Conservation (phyloP, 202 grass and related monocot genomes). For the Panicum virgatum region DNA sequence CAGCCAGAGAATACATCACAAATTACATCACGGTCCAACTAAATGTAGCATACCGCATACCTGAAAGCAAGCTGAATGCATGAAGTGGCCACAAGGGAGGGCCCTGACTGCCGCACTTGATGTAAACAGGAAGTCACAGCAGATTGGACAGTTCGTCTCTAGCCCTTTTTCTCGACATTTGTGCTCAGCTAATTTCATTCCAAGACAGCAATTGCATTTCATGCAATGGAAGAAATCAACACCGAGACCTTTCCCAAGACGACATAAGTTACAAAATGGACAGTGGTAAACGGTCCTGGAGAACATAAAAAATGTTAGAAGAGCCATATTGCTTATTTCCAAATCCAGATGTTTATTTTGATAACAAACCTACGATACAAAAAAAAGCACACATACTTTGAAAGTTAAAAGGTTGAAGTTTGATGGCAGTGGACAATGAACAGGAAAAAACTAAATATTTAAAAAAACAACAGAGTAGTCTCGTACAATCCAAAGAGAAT, state of each 20-base stretch:
- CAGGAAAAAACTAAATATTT: constrained; percentile 22
- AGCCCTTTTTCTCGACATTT: constrained; percentile 92
- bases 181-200: constrained; percentile 80
- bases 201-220: constrained; percentile 99
- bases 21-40: constrained; percentile 5
- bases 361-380: constrained; percentile 1
- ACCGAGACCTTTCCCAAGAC: constrained; percentile 88
- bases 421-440: constrained; percentile 15
- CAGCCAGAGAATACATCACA: constrained; percentile 13
- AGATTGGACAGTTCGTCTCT: constrained; percentile 94
- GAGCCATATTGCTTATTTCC: constrained; percentile 12
- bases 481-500: neutral
- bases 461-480: neutral
- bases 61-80: constrained; percentile 99
- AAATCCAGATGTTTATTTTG: constrained; percentile 20
- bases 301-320: constrained; percentile 41
- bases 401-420: constrained; percentile 7
- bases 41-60: constrained; percentile 59
- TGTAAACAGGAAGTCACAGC: constrained; percentile 94
- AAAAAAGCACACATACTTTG: neutral
- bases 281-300: constrained; percentile 91
- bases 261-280: constrained; percentile 94
- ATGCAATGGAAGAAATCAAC: constrained; percentile 99
- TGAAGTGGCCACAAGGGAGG: constrained; percentile 89
- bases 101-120: constrained; percentile 86